These are phyloP conservation scores for Polytrichum formosum DNA, from an alignment of 225 moss, liverwort and hornwort genomes.

Conservation along the genomic window DNA sequence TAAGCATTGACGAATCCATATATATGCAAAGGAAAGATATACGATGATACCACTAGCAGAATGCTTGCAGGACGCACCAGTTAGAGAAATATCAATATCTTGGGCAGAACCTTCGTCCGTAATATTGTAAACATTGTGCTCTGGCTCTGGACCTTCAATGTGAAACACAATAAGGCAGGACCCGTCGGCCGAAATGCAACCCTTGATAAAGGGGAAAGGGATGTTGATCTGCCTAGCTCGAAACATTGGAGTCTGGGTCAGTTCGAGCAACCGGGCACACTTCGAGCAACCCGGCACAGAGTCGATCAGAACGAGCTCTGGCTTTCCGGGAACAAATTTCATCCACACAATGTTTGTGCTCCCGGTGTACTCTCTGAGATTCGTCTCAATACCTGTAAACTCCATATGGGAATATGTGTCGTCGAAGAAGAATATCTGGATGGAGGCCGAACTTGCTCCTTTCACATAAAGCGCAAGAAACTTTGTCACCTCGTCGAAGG, in stretches of 20 bases:
- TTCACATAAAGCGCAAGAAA: conserved; percentile 39
- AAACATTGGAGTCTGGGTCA: conserved; percentile 32
- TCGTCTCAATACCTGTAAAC: conserved; percentile 22
- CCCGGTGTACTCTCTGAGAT: conserved; percentile 19
- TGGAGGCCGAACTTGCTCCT: not conserved
- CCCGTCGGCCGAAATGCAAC: conserved; percentile 39
- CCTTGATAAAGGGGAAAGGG: conserved; percentile 15
- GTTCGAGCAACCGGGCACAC: conserved; percentile 33
- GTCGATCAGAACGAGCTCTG: conserved; percentile 48
- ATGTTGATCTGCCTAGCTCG: conserved; percentile 37
- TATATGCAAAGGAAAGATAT: no score
- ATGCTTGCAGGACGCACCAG: no score
- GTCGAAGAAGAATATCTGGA: conserved; percentile 33
- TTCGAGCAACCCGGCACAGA: not conserved
- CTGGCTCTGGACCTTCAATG: not conserved
- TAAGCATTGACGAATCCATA: no score
- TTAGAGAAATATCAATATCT: no score
- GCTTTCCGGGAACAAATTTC: conserved; percentile 51
- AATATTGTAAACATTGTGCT: no score
- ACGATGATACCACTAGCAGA: no score
- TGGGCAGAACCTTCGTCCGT: no score
- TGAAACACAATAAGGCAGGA: conserved; percentile 44
- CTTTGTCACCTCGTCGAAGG: conserved; percentile 43
- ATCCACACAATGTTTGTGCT: conserved; percentile 38
- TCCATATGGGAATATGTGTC: conserved; percentile 34